These are phyloP conservation scores for Penium margaritaceum DNA, from an alignment of 139 green algal species.

Conservation along the genomic window DNA sequence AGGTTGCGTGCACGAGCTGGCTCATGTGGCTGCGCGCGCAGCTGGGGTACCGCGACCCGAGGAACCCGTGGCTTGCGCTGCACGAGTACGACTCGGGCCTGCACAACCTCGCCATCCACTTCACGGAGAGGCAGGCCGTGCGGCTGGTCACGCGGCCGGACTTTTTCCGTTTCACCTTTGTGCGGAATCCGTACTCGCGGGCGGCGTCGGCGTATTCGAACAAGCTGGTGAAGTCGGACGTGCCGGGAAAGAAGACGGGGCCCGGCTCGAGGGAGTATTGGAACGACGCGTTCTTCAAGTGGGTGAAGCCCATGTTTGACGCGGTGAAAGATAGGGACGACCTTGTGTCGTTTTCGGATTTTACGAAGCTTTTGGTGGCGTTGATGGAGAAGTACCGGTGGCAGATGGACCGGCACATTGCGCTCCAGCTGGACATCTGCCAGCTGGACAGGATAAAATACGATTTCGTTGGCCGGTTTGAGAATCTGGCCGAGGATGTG, in stretches of 20 bases:
- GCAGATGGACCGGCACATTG: background rate
- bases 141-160: background rate
- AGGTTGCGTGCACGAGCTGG: background rate
- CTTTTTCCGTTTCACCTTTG: background rate
- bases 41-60: background rate
- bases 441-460: background rate
- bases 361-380: background rate
- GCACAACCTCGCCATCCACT: background rate
- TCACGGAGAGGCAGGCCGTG: background rate
- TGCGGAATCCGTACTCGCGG: background rate
- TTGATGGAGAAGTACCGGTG: background rate
- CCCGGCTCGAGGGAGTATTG: background rate
- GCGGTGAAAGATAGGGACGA: background rate
- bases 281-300: background rate
- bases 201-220: background rate
- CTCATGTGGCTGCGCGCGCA: conserved; percentile 3
- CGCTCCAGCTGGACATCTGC: background rate
- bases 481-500: conserved; percentile 1
- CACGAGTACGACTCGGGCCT: background rate
- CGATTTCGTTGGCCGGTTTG: conserved; percentile 9
- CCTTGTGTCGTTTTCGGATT: background rate
- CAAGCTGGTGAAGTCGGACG: background rate
- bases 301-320: background rate
- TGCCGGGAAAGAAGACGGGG: background rate
- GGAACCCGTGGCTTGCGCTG: conserved; percentile 3